Base-by-base conservation (phyloP, 2,329 filamentous ascomycete genomes). In the Parastagonospora avenae region DNA sequence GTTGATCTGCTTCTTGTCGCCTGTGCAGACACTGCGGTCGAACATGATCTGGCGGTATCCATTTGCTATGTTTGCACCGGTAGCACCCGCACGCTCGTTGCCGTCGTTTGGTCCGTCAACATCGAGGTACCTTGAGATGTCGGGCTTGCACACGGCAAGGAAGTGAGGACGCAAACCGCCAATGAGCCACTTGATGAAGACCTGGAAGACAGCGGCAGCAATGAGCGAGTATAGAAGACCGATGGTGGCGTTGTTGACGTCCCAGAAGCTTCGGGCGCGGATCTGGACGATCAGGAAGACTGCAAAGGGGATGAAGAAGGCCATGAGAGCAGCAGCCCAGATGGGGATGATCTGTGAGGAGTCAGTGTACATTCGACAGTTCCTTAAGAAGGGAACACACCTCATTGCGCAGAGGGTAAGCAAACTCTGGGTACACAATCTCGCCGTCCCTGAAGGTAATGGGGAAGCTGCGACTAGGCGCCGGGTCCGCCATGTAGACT, bases 151-250 rank as follows among this genome's bases (percentile, higher is more conserved):
- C 46, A 89, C 86, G 16, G 79, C 80, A 15, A 91, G 79, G 75
- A 90, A 91, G 70, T 73, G 59, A 6, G 70, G 71, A 14, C 71
- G 70, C 0, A 73, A 55, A 33, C 66, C 88, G 11, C 88, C 88
- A 55, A 91, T 89, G 36, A 91, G 81, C 81, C 83, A 87, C 74
- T 91, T 91, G 68, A 91, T 63, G 65, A 90, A 87, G 59, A 91
- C 87, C 65, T 91, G 88, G 76, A 91, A 90, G 42, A 91, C 83
- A n/a, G 87, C 85, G 3, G 86, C 86, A 5, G 81, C 78, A 73
- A 90, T 88, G 55, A 90, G 80, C 0, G 83, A 79, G 77, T 91
- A 91, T 0, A 90, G 74, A 0, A 91, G 80, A 11, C 88, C 88
- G 41, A 90, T 79, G 42, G 86, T 71, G 38, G 82, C 87, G 67